Evolutionary conservation across 1,284 basidiomycete genomes (phyloP), one percentile per base, ranked within the genome.

Genomic region (Ceratobasidium theobromae): DNA sequence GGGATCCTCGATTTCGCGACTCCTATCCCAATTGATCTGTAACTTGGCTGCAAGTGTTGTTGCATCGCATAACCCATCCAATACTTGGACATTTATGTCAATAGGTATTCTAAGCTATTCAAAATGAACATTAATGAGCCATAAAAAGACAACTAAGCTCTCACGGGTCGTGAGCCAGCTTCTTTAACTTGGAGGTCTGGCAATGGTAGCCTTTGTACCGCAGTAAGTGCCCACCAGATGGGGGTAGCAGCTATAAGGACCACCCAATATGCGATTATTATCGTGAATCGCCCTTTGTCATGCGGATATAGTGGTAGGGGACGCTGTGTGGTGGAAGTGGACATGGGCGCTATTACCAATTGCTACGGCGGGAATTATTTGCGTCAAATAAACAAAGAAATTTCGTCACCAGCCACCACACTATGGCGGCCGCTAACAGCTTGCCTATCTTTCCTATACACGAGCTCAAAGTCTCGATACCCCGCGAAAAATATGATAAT

Each of bases 211-310:
- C 93, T 83, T 74, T 93, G 83, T 41, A 96, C 94, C 69, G 88
- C 89, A 1, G 94, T 96, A 23, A 89, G 87, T 51, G 79, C 81
- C 91, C 91, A 96, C 94, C 94, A 97, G 49, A 91, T 81, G 3
- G 94, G 94, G 18, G 92, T 67, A 1, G 87, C 86, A 5, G 91
- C 76, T 23, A 94, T 69, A 23, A 95, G 80, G 33, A 92, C 78
- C 30, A 82, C 68, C 82, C 92, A 92, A 75, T 95, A 95, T 0
- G 88, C 84, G 4, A 80, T 75, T 66, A 93, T 79, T 67, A 91
- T 86, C 25, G n/a, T 64, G 23, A 53, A 45, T 32, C 65, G 58
- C 14, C 35, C 65, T 28, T 65, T 66, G 21, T 53, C 54, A 51
- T 48, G 68, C 14, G 46, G 66, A 12, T 53, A 65, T 38, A 55